A percentile compares a stretch with the other conserved stretches of the same genome.
These are phyloP conservation scores for Tuber microsphaerosporum DNA, from an alignment of 495 filamentous ascomycete genomes.

Conservation along the genomic window DNA sequence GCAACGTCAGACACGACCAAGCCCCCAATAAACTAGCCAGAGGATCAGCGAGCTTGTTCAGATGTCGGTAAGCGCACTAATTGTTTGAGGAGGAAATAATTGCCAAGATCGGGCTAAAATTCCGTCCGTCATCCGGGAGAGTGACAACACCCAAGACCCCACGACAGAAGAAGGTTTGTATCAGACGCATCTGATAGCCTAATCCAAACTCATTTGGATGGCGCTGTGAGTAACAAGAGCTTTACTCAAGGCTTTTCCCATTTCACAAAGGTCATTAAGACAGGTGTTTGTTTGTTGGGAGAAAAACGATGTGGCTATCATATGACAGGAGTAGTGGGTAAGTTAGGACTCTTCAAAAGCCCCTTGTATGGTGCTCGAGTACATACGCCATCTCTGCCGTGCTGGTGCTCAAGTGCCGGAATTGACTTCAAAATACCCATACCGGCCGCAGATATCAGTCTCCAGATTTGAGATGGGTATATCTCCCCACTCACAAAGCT, in stretches of 20 bases:
- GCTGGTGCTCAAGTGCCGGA: neutral
- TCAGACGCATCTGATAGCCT: neutral
- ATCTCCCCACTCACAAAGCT: neutral
- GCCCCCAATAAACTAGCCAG: neutral
- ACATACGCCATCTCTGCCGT: neutral
- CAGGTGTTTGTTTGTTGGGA: neutral
- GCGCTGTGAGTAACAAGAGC: neutral
- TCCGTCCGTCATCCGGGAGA: neutral
- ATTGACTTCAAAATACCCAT: neutral
- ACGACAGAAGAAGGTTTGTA: neutral
- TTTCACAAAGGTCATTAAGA: neutral
- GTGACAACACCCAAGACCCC: neutral
- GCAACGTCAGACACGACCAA: neutral
- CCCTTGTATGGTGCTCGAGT: neutral
- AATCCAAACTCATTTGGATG: too few relatives aligned
- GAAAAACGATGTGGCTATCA: neutral
- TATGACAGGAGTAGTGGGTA: neutral
- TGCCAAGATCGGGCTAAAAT: neutral
- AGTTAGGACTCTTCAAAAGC: neutral
- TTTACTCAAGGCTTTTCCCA: neutral
- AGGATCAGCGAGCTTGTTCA: neutral
- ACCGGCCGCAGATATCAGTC: neutral
- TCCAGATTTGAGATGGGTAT: neutral
- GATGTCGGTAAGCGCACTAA: neutral
- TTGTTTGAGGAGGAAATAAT: neutral